Evolutionary conservation across 495 filamentous ascomycete genomes (phyloP), one percentile per base, ranked within the genome.

Genomic region (Neurospora sp.): DNA sequence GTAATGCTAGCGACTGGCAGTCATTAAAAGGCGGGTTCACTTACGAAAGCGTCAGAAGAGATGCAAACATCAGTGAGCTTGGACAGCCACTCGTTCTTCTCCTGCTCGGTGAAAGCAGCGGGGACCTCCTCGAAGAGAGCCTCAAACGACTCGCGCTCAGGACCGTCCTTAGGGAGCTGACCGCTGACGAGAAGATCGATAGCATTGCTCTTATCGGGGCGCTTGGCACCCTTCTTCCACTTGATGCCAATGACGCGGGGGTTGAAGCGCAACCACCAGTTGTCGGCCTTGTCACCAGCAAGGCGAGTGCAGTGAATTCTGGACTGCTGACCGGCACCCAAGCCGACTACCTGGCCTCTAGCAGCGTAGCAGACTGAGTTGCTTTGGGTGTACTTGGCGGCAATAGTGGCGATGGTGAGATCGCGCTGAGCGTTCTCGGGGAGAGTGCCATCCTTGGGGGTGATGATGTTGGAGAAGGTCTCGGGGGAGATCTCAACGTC

Each of bases 221-320:
- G 89, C 88, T 98, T 98, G 77, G 91, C 92, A 71, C 96, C 95
- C 82, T 95, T 93, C 89, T 97, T 98, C 92, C 92, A 99, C 85
- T 95, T 93, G 81, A 98, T 89, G 78, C 86, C 86, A 40, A 97
- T 86, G 8, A 94, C 90, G 42, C 92, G 91, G 70, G 93, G 91
- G 85, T 97, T 92, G 88, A 97, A 98, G 76, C 96, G 91, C 84
- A 98, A 90, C 96, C 96, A 99, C 96, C 96, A 99, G 86, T 95
- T 97, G 82, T 99, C 96, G 69, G 94, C 93, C 86, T 99, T 99
- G 85, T 97, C 96, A 74, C 96, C 96, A n/a, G 96, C 96, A 53
- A 99, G 88, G 74, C 96, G 91, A 37, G 96, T 99, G 87, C 96
- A 98, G 87, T 98, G 96, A 77, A 99, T 99, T 76, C 96, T 90